Evolutionary conservation across 2,329 filamentous ascomycete genomes (phyloP).

Genomic region (Botryotinia convoluta): DNA sequence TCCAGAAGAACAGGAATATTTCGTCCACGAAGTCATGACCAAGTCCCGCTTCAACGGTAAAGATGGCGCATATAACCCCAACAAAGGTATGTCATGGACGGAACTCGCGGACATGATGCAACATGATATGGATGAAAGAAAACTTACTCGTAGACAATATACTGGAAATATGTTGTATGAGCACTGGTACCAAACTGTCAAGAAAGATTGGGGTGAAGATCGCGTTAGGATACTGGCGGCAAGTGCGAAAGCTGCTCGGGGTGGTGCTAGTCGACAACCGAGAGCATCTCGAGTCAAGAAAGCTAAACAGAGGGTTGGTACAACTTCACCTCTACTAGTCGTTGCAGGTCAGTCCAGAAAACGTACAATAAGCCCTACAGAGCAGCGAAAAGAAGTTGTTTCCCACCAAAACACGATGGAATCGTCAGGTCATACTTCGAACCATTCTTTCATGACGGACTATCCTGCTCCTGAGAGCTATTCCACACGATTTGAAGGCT

Average conservation of each 20-base stretch:
- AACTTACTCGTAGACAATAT: conserved; percentile 8
- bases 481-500: not conserved
- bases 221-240: not conserved
- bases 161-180: conserved; percentile 20
- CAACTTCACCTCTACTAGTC: fast-evolving
- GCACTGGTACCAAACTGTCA: conserved; percentile 25
- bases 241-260: not conserved
- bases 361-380: too few relatives aligned
- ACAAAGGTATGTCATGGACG: not conserved
- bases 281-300: not conserved
- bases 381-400: not conserved
- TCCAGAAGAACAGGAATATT: conserved; percentile 14
- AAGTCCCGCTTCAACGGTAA: conserved; percentile 9
- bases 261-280: not conserved
- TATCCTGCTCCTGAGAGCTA: not conserved
- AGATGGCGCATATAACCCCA: not conserved
- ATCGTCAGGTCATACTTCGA: too few relatives aligned
- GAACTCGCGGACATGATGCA: conserved; percentile 22
- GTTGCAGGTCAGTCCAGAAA: fast-evolving
- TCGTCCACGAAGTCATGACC: conserved; percentile 19
- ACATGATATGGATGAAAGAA: not conserved
- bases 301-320: not conserved
- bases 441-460: not conserved
- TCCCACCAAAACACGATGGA: not conserved
- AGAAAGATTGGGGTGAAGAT: not conserved